Evolutionary conservation across 148 eudicot species (phyloP).

Genomic region (Mesembryanthemum crystallinum): DNA sequence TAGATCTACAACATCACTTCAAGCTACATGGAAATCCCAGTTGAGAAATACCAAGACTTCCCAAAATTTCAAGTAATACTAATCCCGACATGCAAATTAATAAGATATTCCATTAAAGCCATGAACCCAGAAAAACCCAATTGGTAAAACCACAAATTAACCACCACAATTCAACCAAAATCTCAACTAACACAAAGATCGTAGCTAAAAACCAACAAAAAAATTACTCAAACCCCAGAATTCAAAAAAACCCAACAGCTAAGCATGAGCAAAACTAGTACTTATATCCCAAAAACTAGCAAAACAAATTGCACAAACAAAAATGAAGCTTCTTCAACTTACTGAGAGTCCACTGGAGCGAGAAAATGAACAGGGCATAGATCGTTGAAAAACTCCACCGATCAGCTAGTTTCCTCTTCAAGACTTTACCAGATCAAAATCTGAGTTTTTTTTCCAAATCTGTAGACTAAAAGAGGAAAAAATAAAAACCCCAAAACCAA

Average conservation of each 20-base stretch:
- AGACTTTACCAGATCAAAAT: slow-evolving; percentile 42
- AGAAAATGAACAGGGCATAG: slow-evolving; percentile 31
- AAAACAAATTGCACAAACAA: slow-evolving; percentile 3
- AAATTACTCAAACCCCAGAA: slow-evolving; percentile 11
- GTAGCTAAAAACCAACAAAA: slow-evolving; percentile 10
- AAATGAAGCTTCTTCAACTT: slow-evolving; percentile 37
- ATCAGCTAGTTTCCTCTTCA: slow-evolving; percentile 29
- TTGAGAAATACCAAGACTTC: neutral
- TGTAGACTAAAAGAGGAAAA: slow-evolving; percentile 21
- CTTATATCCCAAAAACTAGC: slow-evolving; percentile 12
- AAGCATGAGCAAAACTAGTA: slow-evolving; percentile 11
- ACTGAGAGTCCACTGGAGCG: slow-evolving; percentile 38
- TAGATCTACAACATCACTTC: slow-evolving; percentile 28
- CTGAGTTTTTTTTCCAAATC: slow-evolving; percentile 24
- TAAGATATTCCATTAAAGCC: neutral
- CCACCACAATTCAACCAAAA: slow-evolving; percentile 25
- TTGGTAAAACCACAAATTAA: neutral
- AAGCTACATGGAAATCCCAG: slow-evolving; percentile 8
- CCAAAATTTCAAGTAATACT: slow-evolving; percentile 7
- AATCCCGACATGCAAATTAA: slow-evolving; percentile 20
- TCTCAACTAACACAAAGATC: slow-evolving; percentile 37
- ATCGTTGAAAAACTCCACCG: slow-evolving; percentile 30
- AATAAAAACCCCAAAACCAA: slow-evolving; percentile 19
- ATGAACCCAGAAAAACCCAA: slow-evolving; percentile 11
- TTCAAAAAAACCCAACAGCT: slow-evolving; percentile 15